Evolutionary conservation across 768 basidiomycete genomes (phyloP).

Genomic region (Dacryopinax primogenitus): DNA sequence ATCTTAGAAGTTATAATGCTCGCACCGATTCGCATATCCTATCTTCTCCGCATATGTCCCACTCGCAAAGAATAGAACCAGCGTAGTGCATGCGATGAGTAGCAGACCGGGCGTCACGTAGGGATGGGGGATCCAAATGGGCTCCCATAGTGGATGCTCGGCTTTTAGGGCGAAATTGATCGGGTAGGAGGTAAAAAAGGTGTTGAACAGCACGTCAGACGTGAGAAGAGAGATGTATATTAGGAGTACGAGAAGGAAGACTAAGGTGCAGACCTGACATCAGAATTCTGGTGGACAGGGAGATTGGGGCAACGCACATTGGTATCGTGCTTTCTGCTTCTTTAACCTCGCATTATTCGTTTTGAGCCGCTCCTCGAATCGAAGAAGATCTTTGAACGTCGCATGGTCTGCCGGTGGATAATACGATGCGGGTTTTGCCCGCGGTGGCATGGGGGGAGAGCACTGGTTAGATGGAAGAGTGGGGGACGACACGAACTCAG

Average conservation of each 20-base stretch:
- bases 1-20: conserved; percentile 2
- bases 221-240: conserved; percentile 57
- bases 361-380: conserved; percentile 95
- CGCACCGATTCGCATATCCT: conserved; percentile 87
- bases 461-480: neutral
- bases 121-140: conserved; percentile 25
- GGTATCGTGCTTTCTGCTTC: conserved; percentile 67
- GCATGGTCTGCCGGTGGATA: conserved; percentile 59
- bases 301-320: conserved; percentile 42
- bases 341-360: conserved; percentile 75
- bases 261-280: conserved; percentile 29
- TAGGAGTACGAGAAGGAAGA: conserved; percentile 60
- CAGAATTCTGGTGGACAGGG: neutral
- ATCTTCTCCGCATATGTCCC: conserved; percentile 96
- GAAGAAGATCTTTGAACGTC: conserved; percentile 74
- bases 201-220: conserved; percentile 59
- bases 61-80: conserved; percentile 88
- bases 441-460: conserved; percentile 8
- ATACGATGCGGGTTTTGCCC: conserved; percentile 26
- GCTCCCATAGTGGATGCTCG: conserved; percentile 13
- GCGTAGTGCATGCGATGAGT: conserved; percentile 79
- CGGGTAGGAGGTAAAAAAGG: conserved; percentile 39
- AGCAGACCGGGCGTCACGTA: conserved; percentile 69
- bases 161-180: conserved; percentile 12
- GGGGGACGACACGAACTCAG: neutral